These are phyloP conservation scores for Suillus variegatus DNA, from an alignment of 768 basidiomycete species.

Conservation along the genomic window DNA sequence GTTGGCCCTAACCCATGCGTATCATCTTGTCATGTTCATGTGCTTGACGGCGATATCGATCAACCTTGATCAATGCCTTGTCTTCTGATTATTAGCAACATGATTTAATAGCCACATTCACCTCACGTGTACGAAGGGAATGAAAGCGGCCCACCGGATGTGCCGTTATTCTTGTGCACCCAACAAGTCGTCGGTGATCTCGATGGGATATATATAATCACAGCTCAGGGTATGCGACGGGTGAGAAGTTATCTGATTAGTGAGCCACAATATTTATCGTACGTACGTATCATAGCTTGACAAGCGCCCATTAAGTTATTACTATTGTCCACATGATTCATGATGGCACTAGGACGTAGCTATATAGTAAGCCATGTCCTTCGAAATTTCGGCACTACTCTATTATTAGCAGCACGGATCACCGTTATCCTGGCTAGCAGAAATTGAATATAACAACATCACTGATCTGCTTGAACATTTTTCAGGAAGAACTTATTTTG, in stretches of 20 bases:
- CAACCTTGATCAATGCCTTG: not conserved
- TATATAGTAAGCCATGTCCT: not conserved
- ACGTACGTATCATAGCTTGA: not conserved
- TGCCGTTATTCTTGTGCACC: not conserved
- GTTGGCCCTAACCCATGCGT: not conserved
- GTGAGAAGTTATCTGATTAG: not conserved
- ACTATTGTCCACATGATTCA: not conserved
- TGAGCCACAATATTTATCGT: not conserved
- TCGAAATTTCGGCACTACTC: not conserved
- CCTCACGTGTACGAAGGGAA: conserved; percentile 2
- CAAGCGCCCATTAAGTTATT: not conserved
- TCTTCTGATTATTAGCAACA: not conserved
- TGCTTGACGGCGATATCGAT: not conserved
- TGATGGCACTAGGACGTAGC: not conserved
- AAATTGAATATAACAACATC: not conserved
- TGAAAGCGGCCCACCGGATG: no score
- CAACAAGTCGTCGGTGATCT: not conserved
- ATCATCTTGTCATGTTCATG: not conserved
- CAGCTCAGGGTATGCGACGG: not conserved
- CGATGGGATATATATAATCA: not conserved
- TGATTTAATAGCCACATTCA: not conserved
- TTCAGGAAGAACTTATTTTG: not conserved
- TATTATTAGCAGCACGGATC: not conserved
- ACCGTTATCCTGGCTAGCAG: not conserved
- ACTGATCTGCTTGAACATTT: not conserved